A percentile compares a stretch with the other conserved stretches of the same genome.
phyloP scores from a whole-genome alignment of 1,284 basidiomycete genomes.

The Uromyces viciae-fabae region DNA sequence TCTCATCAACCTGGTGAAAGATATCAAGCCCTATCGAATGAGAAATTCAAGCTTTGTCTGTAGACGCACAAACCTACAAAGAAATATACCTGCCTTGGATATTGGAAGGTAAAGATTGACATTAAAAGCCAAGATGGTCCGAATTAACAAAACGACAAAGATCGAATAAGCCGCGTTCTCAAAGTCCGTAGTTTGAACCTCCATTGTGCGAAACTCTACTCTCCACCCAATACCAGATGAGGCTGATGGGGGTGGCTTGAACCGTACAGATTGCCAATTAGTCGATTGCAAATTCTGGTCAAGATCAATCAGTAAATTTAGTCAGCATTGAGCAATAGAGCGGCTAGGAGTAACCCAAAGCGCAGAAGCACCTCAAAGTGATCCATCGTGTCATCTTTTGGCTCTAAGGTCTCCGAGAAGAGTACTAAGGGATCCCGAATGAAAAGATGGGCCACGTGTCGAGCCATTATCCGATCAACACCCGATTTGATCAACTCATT shows the following conservation, averaged over 20 bases:
- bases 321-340: background rate
- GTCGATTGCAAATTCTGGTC: constrained; percentile 91
- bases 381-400: constrained; percentile 74
- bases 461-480: constrained; percentile 79
- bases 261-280: constrained; percentile 98
- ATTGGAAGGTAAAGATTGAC: constrained; percentile 96
- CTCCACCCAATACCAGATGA: constrained; percentile 93
- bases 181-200: constrained; percentile 97
- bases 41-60: too few species aligned
- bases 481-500: constrained; percentile 63
- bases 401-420: constrained; percentile 86
- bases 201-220: constrained; percentile 98
- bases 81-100: constrained; percentile 67
- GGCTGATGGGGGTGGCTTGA: constrained; percentile 85
- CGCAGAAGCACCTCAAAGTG: constrained; percentile 76
- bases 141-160: constrained; percentile 87
- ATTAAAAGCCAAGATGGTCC: constrained; percentile 84
- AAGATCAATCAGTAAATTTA: background rate
- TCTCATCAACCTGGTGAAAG: constrained; percentile 79
- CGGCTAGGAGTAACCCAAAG: background rate
- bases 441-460: constrained; percentile 90
- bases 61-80: too few species aligned
- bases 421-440: constrained; percentile 96
- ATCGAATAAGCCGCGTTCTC: constrained; percentile 96
- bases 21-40: too few species aligned